Percentiles rank a stretch among this genome's conserved stretches.
phyloP scores from a whole-genome alignment of 2,329 filamentous ascomycete species.

The Penicillium polonicum region DNA sequence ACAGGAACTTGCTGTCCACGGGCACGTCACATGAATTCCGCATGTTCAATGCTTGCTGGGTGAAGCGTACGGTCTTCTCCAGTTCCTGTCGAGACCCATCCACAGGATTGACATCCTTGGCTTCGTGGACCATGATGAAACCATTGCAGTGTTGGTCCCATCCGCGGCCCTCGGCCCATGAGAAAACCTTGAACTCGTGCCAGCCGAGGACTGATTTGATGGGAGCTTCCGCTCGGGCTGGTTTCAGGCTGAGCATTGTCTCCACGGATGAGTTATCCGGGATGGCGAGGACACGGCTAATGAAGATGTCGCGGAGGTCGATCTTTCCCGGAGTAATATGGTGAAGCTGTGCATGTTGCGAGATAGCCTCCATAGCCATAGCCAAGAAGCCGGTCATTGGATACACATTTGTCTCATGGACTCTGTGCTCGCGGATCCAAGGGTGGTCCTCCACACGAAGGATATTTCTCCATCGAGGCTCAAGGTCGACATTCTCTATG shows the following conservation, averaged over 20 bases:
- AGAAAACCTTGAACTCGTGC: conserved; percentile 28
- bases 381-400: conserved; percentile 26
- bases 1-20: conserved; percentile 13
- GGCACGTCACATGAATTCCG: conserved; percentile 6
- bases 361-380: conserved; percentile 26
- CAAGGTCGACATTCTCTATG: conserved; percentile 22
- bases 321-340: conserved; percentile 20
- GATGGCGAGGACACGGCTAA: conserved; percentile 21
- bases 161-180: conserved; percentile 22
- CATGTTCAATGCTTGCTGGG: conserved; percentile 1
- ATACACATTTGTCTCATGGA: conserved; percentile 23
- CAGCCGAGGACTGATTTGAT: conserved; percentile 23
- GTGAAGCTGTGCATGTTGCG: conserved; percentile 23
- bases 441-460: conserved; percentile 25
- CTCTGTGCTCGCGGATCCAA: conserved; percentile 23
- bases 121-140: conserved; percentile 22
- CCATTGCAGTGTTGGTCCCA: conserved; percentile 28
- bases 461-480: conserved; percentile 26
- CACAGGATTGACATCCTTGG: conserved; percentile 20
- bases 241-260: conserved; percentile 21
- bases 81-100: conserved; percentile 13
- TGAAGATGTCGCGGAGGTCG: conserved; percentile 23
- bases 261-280: conserved; percentile 21
- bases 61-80: not conserved
- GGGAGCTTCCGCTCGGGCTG: conserved; percentile 13